Evolutionary conservation across 202 grass and related monocot genomes (phyloP).

Genomic region (Schoenoplectus tabernaemontani): DNA sequence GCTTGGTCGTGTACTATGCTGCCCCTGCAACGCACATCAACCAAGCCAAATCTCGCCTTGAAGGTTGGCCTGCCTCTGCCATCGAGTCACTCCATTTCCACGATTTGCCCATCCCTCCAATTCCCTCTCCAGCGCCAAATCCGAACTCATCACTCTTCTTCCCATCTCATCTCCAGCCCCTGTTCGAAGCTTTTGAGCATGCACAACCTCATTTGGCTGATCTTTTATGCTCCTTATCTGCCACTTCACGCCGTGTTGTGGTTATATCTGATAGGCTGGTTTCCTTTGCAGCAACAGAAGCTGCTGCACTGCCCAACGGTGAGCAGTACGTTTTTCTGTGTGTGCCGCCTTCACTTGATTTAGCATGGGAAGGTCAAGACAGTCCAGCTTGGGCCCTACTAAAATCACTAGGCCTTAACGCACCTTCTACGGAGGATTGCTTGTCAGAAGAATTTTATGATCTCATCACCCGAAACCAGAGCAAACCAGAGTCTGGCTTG

Average conservation of each 20-base stretch:
- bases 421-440: constrained; percentile 34
- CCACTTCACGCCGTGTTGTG: constrained; percentile 25
- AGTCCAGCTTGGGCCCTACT: constrained; percentile 6
- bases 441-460: constrained; percentile 40
- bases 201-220: constrained; percentile 18
- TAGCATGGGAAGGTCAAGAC: constrained; percentile 4
- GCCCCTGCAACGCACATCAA: constrained; percentile 41
- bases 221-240: constrained; percentile 25
- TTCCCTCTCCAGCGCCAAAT: constrained; percentile 26
- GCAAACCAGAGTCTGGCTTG: not conserved
- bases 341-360: constrained; percentile 22
- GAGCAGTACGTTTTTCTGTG: constrained; percentile 46
- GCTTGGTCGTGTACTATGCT: constrained; percentile 52
- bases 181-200: constrained; percentile 21
- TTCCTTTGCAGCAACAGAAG: constrained; percentile 40
- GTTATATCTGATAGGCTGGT: constrained; percentile 33
- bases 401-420: constrained; percentile 16
- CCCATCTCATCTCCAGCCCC: constrained; percentile 34
- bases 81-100: constrained; percentile 32
- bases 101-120: constrained; percentile 23
- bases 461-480: not conserved
- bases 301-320: constrained; percentile 31
- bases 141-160: constrained; percentile 23
- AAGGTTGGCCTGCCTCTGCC: constrained; percentile 33
- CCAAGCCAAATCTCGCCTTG: constrained; percentile 32